Evolutionary conservation across 106 monocot species (phyloP).

Genomic region (Chionographis japonica): DNA sequence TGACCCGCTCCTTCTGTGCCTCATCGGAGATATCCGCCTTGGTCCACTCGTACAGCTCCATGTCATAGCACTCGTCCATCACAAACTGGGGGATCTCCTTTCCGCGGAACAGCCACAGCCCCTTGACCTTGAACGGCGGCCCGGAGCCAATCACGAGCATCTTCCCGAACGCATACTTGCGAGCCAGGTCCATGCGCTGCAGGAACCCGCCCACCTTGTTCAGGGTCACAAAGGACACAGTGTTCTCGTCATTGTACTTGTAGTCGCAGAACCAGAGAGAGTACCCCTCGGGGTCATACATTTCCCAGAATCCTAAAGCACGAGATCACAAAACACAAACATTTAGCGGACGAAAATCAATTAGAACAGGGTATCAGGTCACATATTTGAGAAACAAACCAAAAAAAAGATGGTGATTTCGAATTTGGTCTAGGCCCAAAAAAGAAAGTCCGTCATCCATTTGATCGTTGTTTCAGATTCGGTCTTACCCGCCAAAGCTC

Average conservation of each 20-base stretch:
- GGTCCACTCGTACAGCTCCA: slow-evolving; percentile 66
- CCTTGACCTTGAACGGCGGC: slow-evolving; percentile 64
- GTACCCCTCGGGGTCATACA: slow-evolving; percentile 69
- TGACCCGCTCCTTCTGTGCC: slow-evolving; percentile 62
- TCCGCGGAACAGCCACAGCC: slow-evolving; percentile 66
- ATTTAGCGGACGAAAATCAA: background rate
- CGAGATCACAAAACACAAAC: background rate
- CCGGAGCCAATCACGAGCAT: slow-evolving; percentile 60
- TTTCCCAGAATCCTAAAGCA: slow-evolving; percentile 62
- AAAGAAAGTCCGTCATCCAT: too few species aligned
- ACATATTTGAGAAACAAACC: too few species aligned
- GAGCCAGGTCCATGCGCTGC: slow-evolving; percentile 65
- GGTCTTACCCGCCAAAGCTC: too few species aligned
- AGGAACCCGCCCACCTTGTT: slow-evolving; percentile 69
- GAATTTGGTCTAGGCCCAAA: too few species aligned
- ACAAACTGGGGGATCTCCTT: slow-evolving; percentile 52
- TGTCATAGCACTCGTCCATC: slow-evolving; percentile 63
- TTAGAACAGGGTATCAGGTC: too few species aligned
- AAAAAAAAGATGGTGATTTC: too few species aligned
- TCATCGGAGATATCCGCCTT: slow-evolving; percentile 52
- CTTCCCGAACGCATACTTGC: slow-evolving; percentile 73
- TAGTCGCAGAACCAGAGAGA: slow-evolving; percentile 72
- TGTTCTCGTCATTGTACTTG: slow-evolving; percentile 71
- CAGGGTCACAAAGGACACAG: slow-evolving; percentile 56
- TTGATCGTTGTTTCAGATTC: too few species aligned